Evolutionary conservation across 2,329 filamentous ascomycete genomes (phyloP).

Genomic region (Penicillium psychrosexuale): DNA sequence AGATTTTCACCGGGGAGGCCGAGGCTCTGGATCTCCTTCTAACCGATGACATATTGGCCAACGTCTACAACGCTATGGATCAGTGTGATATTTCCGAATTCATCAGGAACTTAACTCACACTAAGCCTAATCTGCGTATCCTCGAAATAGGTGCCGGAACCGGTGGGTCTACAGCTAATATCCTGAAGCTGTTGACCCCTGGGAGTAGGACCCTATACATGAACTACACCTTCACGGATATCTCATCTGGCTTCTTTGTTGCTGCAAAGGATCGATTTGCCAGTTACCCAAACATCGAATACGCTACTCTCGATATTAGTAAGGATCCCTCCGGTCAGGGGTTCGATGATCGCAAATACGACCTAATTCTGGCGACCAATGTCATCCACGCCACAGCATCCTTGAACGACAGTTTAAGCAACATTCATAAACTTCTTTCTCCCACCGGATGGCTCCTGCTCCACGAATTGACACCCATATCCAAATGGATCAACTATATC

Average conservation of each 20-base stretch:
- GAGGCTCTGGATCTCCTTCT: conserved; percentile 20
- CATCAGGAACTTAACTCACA: conserved; percentile 18
- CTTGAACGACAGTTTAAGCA: conserved; percentile 24
- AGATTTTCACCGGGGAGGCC: conserved; percentile 13
- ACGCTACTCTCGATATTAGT: conserved; percentile 31
- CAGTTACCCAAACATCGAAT: conserved; percentile 26
- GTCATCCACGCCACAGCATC: conserved; percentile 25
- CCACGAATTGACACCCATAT: conserved; percentile 36
- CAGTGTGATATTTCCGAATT: conserved; percentile 11
- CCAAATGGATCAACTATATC: conserved; percentile 21
- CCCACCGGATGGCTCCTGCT: conserved; percentile 49
- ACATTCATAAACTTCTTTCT: conserved; percentile 28
- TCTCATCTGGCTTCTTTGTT: conserved; percentile 30
- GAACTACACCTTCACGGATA: conserved; percentile 31
- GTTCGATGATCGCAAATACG: conserved; percentile 27
- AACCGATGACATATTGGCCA: conserved; percentile 13
- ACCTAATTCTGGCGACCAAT: conserved; percentile 36
- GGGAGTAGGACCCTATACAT: conserved; percentile 15
- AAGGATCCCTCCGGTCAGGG: conserved; percentile 30
- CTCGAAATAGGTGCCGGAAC: conserved; percentile 32
- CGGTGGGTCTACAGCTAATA: conserved; percentile 23
- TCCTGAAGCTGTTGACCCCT: conserved; percentile 12
- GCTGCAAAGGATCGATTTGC: conserved; percentile 25
- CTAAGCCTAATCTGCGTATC: conserved; percentile 22
- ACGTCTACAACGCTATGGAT: conserved; percentile 11